Conservation (phyloP, 768 basidiomycete genomes). For the Auricularia auricula-judae region DNA sequence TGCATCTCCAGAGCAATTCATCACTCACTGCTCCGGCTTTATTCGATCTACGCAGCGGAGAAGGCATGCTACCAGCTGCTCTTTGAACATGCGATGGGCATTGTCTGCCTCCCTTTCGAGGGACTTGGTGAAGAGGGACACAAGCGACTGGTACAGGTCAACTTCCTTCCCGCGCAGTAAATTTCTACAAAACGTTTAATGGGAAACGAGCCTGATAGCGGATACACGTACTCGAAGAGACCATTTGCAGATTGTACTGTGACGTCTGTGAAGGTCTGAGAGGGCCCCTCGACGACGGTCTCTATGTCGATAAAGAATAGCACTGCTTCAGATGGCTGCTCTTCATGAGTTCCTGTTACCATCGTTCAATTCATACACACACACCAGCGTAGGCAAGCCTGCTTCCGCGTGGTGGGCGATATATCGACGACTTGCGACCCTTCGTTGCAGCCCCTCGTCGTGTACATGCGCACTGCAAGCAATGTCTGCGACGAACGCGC, state of each 20-base stretch:
- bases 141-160: neutral
- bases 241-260: neutral
- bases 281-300: neutral
- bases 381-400: neutral
- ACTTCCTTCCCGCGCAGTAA: neutral
- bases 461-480: neutral
- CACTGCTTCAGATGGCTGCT: neutral
- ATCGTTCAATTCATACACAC: neutral
- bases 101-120: neutral
- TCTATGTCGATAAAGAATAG: neutral
- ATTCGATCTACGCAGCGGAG: too few species aligned
- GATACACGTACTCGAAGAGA: neutral
- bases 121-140: neutral
- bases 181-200: neutral
- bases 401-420: neutral
- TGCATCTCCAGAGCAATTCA: neutral
- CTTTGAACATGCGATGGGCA: neutral
- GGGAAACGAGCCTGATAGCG: neutral
- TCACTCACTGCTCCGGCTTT: too few species aligned
- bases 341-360: neutral
- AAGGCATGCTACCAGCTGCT: neutral
- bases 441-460: neutral
- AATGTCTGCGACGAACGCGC: slow-evolving; percentile 5
- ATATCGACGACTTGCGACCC: neutral
- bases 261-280: neutral